Base-by-base conservation (phyloP, 495 filamentous ascomycete genomes). In the Mycothermus thermophilus region DNA sequence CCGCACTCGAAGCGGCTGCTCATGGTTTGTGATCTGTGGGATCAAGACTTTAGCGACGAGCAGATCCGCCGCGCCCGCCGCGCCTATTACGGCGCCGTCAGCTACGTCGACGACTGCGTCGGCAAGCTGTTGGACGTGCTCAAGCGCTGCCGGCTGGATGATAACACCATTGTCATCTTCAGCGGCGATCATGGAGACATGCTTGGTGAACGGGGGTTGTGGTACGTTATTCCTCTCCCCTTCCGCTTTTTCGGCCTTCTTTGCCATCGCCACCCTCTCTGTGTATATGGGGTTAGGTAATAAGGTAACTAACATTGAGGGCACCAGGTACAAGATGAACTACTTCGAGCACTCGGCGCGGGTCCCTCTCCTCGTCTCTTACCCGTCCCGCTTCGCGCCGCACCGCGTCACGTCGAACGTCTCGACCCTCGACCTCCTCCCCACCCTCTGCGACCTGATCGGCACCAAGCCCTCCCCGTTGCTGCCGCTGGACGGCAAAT, bases 111-210 rank as follows among this genome's bases (percentile, higher is more conserved):
- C 50, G 77, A 84, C 54, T 80, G 83, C 49, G 69, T 93, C 41
- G 84, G 84, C 33, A 76, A 80, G 55, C 68, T 93, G 24, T 60
- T 90, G 7, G 58, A 71, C 22, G 71, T 77, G 1, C 65, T 93
- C 12, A 73, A 83, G 44, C 62, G 79, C 34, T 86, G 80, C 56
- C 71, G 73, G 1, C 64, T 93, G 28, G 74, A 75, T 33, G 73
- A 87, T 12, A 70, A 90, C 52, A 92, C 84, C 4, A 83, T 93
- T 37, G 63, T 93, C 30, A 66, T 92, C 30, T 93, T 93, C 58
- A 82, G 74, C 32, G 81, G 84, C 31, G 84, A 93, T 46, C 84
- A 93, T 53, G 84, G 84, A 34, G 84, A 93, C 52, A 92, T 92
- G 84, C 72, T 93, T 7, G 84, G 84, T 23, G 84, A 93, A 58